Evolutionary conservation across 2,329 filamentous ascomycete genomes (phyloP).

Genomic region (Sarocladium kiliense): DNA sequence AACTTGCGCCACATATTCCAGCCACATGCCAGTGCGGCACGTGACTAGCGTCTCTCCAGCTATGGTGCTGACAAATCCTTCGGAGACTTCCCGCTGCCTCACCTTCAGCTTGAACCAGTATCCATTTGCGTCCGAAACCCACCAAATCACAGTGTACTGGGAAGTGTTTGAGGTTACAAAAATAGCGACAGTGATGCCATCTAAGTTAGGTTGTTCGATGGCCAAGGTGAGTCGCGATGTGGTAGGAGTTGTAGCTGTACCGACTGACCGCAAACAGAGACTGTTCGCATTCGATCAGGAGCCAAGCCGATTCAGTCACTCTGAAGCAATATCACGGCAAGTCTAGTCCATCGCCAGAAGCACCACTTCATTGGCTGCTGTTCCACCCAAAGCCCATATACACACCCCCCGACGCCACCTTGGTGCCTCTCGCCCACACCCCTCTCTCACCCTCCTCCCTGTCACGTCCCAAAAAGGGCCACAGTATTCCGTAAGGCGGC

Average conservation of each 20-base stretch:
- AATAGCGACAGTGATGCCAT: not conserved
- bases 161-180: not conserved
- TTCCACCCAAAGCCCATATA: no score
- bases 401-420: no score
- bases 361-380: no score
- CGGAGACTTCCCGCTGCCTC: not conserved
- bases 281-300: no score
- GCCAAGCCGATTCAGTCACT: no score
- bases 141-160: not conserved
- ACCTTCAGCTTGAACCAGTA: not conserved
- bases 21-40: not conserved
- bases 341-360: no score
- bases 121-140: not conserved
- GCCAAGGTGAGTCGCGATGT: not conserved
- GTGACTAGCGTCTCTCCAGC: not conserved
- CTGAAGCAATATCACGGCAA: no score
- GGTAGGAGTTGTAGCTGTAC: no score
- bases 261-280: not conserved
- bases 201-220: not conserved
- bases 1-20: not conserved
- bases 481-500: not conserved
- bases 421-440: no score
- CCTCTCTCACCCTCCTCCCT: not conserved
- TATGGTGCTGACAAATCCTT: not conserved
- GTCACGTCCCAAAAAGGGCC: not conserved